Percentiles rank a stretch among this genome's conserved stretches.
Evolutionary conservation across 2,329 filamentous ascomycete genomes (phyloP).

Genomic region (Fusarium buharicum): DNA sequence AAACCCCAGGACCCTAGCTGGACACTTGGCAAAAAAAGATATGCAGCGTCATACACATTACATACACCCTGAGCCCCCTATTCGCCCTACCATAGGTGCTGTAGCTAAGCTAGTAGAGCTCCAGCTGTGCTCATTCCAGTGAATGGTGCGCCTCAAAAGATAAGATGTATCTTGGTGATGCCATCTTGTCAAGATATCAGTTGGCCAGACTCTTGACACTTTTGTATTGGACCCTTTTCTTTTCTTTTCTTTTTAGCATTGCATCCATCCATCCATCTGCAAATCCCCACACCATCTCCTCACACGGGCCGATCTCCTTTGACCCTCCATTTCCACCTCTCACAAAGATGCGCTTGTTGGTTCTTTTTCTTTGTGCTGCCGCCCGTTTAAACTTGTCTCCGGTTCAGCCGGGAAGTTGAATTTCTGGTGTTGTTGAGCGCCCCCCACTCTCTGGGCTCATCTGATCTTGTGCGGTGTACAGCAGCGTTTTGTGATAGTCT

Average conservation of each 20-base stretch:
- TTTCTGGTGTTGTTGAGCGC: slow-evolving; percentile 28
- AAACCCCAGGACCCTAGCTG: slow-evolving; percentile 6
- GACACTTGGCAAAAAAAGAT: background rate
- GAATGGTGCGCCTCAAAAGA: slow-evolving; percentile 32
- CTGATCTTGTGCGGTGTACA: slow-evolving; percentile 4
- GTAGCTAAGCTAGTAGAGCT: background rate
- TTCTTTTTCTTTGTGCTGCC: background rate
- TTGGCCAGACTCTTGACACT: slow-evolving; percentile 7
- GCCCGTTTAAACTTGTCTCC: slow-evolving; percentile 18
- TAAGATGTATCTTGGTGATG: slow-evolving; percentile 41
- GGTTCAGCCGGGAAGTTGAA: slow-evolving; percentile 32
- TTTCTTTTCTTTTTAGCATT: no score
- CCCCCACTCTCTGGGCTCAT: slow-evolving; percentile 26
- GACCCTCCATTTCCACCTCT: slow-evolving; percentile 13
- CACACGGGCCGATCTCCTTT: slow-evolving; percentile 43
- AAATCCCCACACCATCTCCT: slow-evolving; percentile 20
- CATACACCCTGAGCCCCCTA: slow-evolving; percentile 27
- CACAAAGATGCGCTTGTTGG: background rate
- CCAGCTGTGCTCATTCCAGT: background rate
- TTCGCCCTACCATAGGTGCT: slow-evolving; percentile 15
- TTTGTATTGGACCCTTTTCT: slow-evolving; percentile 2
- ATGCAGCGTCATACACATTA: slow-evolving; percentile 44
- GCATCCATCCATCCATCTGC: background rate
- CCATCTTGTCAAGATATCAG: slow-evolving; percentile 38
- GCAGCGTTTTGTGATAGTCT: background rate